These are phyloP conservation scores for Neoarthrinium moseri DNA, from an alignment of 2,329 filamentous ascomycete genomes.

Conservation along the genomic window DNA sequence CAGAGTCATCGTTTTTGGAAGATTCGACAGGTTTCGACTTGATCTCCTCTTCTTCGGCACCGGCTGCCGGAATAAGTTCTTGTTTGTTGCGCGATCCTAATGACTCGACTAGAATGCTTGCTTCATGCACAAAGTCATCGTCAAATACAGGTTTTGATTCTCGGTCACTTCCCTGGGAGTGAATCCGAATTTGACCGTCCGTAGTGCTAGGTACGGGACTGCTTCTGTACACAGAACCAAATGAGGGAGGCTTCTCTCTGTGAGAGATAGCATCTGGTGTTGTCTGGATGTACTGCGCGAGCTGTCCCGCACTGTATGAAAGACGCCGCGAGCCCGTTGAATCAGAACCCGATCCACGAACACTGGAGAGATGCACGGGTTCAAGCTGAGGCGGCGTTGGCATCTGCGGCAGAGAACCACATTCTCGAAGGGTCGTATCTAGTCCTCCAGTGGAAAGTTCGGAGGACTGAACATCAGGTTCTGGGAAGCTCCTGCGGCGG, in stretches of 20 bases:
- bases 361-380: slow-evolving; percentile 18
- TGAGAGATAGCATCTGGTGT: not conserved
- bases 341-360: slow-evolving; percentile 20
- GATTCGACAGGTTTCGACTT: too few relatives aligned
- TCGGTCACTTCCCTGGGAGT: too few relatives aligned
- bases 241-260: not conserved
- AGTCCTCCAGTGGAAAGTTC: slow-evolving; percentile 11
- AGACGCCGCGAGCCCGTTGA: slow-evolving; percentile 27
- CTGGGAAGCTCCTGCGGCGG: slow-evolving; percentile 17
- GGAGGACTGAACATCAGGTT: slow-evolving; percentile 9
- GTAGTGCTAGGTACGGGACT: too few relatives aligned
- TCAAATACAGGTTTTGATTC: too few relatives aligned
- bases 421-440: slow-evolving; percentile 12
- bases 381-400: slow-evolving; percentile 20
- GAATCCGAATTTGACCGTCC: too few relatives aligned
- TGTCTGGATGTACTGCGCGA: slow-evolving; percentile 13
- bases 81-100: too few relatives aligned
- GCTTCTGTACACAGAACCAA: too few relatives aligned
- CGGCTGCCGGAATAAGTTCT: too few relatives aligned
- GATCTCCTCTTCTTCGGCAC: too few relatives aligned
- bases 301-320: slow-evolving; percentile 23
- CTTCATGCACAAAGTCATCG: too few relatives aligned
- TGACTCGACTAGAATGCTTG: too few relatives aligned
- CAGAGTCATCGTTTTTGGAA: slow-evolving; percentile 14
- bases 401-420: slow-evolving; percentile 15